A percentile compares a stretch with the other conserved stretches of the same genome.
phyloP scores from a whole-genome alignment of 1,284 basidiomycete species.

The Moesziomyces sp. region DNA sequence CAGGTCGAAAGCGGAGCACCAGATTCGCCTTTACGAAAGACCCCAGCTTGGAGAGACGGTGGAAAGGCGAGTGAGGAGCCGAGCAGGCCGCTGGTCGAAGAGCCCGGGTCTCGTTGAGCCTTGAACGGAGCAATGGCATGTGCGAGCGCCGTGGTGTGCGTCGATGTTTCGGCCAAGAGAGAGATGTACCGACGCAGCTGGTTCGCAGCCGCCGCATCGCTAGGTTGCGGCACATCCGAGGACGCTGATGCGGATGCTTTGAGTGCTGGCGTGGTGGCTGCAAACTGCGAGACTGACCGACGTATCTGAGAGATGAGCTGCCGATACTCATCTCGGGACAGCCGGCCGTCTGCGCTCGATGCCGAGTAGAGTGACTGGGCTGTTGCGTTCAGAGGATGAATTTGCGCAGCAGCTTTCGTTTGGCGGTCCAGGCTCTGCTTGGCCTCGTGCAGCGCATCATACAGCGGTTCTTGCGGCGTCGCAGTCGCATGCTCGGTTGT shows the following conservation, averaged over 20 bases:
- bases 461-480: slow-evolving; percentile 12
- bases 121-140: slow-evolving; percentile 41
- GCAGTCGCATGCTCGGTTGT: slow-evolving; percentile 7
- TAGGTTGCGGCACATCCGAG: slow-evolving; percentile 7
- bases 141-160: slow-evolving; percentile 36
- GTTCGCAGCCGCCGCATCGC: slow-evolving; percentile 14
- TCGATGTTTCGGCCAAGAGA: slow-evolving; percentile 39
- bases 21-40: slow-evolving; percentile 1
- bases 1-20: slow-evolving; percentile 2
- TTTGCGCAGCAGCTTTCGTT: slow-evolving; percentile 7
- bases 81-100: not conserved
- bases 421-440: slow-evolving; percentile 14
- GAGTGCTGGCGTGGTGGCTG: slow-evolving; percentile 28
- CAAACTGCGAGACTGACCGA: slow-evolving; percentile 39
- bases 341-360: slow-evolving; percentile 7
- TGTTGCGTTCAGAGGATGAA: slow-evolving; percentile 37
- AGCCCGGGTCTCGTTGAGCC: slow-evolving; percentile 3
- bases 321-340: slow-evolving; percentile 43
- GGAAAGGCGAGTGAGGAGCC: slow-evolving; percentile 8
- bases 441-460: slow-evolving; percentile 22
- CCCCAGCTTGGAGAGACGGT: slow-evolving; percentile 12
- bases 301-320: slow-evolving; percentile 43
- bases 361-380: slow-evolving; percentile 34
- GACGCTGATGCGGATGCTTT: slow-evolving; percentile 8
- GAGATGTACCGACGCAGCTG: slow-evolving; percentile 43